These are phyloP conservation scores for carrot (Daucus carota) DNA, from an alignment of 129 eudicot genomes.

Conservation along the genomic window DH1_v3.0 NC_030387.2:5678501-5679000, in stretches of 20 bases:
- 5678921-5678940: not conserved
- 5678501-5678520: slow-evolving; percentile 23
- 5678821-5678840: not conserved
- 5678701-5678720: not conserved
- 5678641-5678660: not conserved
- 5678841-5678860: not conserved
- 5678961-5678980: not conserved
- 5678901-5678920: not conserved
- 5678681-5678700: not conserved
- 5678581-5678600: not conserved
- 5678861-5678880: not conserved
- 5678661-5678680: not conserved
- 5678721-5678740: not conserved
- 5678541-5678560: slow-evolving; percentile 37
- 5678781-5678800: not conserved
- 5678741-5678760: not conserved
- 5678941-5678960: too few relatives aligned
- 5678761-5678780: not conserved
- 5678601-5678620: not conserved
- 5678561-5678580: not conserved
- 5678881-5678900: not conserved
- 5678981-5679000: not conserved
- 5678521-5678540: slow-evolving; percentile 25
- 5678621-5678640: not conserved
- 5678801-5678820: not conserved